Base-by-base conservation (phyloP, 306 rosid species). In the Castanospermum australe region DNA sequence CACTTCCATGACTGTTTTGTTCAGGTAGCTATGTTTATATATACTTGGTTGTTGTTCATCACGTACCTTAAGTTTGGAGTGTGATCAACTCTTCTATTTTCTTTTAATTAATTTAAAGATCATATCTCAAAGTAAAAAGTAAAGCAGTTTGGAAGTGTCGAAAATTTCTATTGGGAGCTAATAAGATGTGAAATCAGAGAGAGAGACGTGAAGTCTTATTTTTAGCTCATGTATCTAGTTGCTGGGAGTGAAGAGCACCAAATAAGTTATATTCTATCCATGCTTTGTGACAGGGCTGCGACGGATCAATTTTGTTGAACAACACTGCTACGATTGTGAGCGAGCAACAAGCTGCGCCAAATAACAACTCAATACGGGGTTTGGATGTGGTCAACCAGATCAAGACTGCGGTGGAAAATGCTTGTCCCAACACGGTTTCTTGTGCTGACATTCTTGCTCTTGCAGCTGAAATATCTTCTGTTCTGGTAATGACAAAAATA, bases 1-100 rank as follows among this genome's bases (percentile, higher is more conserved):
- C 88, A 85, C n/a, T 89, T 89, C 41, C 93, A 89, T 22, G 93
- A 89, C 14, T 89, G 93, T 66, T 89, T 89, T 15, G 91, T 89
- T 71, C 84, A 83, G 25, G 93, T 89, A 59, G 5, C 22, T n/a
- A 82, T 21, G 80, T 36, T 6, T 73, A 1, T n/a, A n/a, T 42
- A n/a, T 30, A 6, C 21, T 48, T 48, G 54, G 8, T 48, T 12
- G 8, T 48, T 12, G 1, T 38, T 60, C 50, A 18, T 64, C 30
- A 4, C 50, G 36, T 64, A 36, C 17, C 38, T 17, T 0, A 25
- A 9, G 3, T 39, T 39, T 39, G 45, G 13, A 8, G 13, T 28
- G 2, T 28, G 32, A n/a, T 0, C 45, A 39, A 39, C 13, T 48
- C 54, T n/a, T 48, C n/a, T n/a, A n/a, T 28, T 15, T 14, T 47